Conservation (phyloP, 2,329 filamentous ascomycete species). For the Nemania sp. region DNA sequence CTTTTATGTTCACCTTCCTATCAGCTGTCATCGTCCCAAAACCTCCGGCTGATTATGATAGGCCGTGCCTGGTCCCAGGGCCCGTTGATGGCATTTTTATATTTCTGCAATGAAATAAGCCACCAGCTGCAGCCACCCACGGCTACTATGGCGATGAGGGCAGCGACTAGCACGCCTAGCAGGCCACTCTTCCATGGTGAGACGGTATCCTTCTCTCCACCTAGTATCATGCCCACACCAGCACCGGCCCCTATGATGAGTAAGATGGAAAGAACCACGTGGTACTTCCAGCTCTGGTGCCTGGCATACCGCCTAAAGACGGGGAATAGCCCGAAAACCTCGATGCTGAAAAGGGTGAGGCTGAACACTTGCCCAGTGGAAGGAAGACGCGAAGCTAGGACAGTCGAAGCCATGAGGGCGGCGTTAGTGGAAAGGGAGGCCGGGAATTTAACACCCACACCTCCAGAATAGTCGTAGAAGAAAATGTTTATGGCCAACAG, state of each 20-base stretch:
- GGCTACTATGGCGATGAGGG: conserved; percentile 71
- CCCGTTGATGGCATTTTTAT: conserved; percentile 98
- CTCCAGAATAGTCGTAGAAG: conserved; percentile 93
- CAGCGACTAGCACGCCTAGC: conserved; percentile 75
- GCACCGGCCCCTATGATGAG: conserved; percentile 80
- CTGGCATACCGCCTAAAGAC: conserved; percentile 90
- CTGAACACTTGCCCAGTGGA: conserved; percentile 94
- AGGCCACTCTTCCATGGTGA: conserved; percentile 61
- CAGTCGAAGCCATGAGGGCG: conserved; percentile 92
- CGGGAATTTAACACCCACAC: conserved; percentile 65
- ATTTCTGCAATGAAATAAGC: conserved; percentile 95
- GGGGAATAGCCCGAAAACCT: conserved; percentile 97
- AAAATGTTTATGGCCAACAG: conserved; percentile 94
- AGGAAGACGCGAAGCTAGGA: conserved; percentile 85
- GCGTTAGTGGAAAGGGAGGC: conserved; percentile 88
- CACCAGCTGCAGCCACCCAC: conserved; percentile 98
- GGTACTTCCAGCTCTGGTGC: conserved; percentile 79
- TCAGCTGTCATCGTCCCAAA: conserved; percentile 52
- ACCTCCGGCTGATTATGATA: conserved; percentile 71
- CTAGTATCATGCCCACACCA: conserved; percentile 69
- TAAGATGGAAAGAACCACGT: conserved; percentile 73
- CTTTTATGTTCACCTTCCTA: neutral
- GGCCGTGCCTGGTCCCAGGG: conserved; percentile 97
- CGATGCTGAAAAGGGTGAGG: conserved; percentile 92
- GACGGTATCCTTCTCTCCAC: conserved; percentile 45